These are phyloP conservation scores for Aspergillus versicolor DNA, from an alignment of 2,329 filamentous ascomycete species.

Conservation along the genomic window DNA sequence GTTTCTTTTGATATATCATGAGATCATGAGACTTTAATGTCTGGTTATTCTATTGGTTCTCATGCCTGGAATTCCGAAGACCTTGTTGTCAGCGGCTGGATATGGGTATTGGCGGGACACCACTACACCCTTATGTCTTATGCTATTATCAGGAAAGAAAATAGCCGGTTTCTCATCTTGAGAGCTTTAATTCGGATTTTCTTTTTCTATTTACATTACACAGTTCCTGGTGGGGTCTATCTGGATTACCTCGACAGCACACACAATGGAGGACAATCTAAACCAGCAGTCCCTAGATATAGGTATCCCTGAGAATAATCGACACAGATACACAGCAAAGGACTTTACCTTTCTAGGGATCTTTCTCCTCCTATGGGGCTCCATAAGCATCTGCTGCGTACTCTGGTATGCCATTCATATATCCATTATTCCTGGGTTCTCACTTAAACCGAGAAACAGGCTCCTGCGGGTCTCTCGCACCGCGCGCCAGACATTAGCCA, in stretches of 20 bases:
- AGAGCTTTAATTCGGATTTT: too few relatives aligned
- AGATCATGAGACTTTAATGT: too few relatives aligned
- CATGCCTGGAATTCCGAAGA: too few relatives aligned
- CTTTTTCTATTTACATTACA: too few relatives aligned
- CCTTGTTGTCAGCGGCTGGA: too few relatives aligned
- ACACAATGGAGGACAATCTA: background rate
- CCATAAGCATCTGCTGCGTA: background rate
- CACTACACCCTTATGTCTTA: too few relatives aligned
- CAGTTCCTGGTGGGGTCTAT: too few relatives aligned
- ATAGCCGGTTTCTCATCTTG: too few relatives aligned
- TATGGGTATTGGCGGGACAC: background rate
- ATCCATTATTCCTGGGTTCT: background rate
- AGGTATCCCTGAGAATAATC: background rate
- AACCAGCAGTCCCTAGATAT: background rate
- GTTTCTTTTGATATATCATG: too few relatives aligned
- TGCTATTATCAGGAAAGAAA: too few relatives aligned
- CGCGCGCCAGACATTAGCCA: background rate
- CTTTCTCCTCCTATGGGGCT: background rate
- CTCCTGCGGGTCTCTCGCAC: background rate
- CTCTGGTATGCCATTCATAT: background rate
- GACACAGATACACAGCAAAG: background rate
- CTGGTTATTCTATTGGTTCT: too few relatives aligned
- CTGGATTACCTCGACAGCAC: too few relatives aligned
- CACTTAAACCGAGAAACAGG: background rate
- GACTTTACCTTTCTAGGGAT: background rate